Evolutionary conservation across 2,329 filamentous ascomycete genomes (phyloP), one percentile per base, ranked within the genome.

Genomic region (Cladorrhinum sp.): DNA sequence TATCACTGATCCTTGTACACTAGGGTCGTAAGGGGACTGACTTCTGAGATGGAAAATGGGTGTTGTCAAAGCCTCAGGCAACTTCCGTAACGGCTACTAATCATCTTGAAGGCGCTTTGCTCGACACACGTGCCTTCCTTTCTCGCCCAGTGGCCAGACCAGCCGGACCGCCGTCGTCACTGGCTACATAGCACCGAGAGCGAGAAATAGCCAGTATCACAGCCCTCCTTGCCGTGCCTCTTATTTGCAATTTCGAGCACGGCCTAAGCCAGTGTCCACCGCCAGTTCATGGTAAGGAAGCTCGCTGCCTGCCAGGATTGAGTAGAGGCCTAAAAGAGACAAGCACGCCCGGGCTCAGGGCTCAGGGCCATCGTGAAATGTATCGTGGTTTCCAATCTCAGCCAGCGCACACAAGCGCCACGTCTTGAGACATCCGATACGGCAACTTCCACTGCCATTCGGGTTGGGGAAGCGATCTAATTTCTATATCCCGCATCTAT

Each of bases 401-500:
- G 53, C 53, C 38, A 16, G 13, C 53, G 25, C 25, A 45, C 53
- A 24, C 53, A 36, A 56, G 32, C 22, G 25, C 53, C 32, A 22
- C 12, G 53, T 25, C 53, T 25, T 49, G 38, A 56, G 53, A 56
- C 53, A 56, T 49, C 38, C 32, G 24, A 56, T 25, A 48, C 53
- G 10, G 36, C 36, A 41, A 5, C 36, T 41, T 41, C 36, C 36
- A 41, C 12, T 41, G 36, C 16, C 36, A n/a, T 41, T 41, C 36
- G 16, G 16, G 16, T n/a, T 7, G 36, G 12, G 3, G 25, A 29
- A 29, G 25, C 25, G 25, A 29, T 29, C 25, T 29, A 10, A 29
- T 29, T 29, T 29, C 25, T 10, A 4, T 5, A 29, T 29, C 25
- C 25, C 12, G 32, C 7, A 36, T 36, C 32, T 13, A 36, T 36